Conservation (phyloP, 306 rosid species). For the Ziziphus jujuba region DNA sequence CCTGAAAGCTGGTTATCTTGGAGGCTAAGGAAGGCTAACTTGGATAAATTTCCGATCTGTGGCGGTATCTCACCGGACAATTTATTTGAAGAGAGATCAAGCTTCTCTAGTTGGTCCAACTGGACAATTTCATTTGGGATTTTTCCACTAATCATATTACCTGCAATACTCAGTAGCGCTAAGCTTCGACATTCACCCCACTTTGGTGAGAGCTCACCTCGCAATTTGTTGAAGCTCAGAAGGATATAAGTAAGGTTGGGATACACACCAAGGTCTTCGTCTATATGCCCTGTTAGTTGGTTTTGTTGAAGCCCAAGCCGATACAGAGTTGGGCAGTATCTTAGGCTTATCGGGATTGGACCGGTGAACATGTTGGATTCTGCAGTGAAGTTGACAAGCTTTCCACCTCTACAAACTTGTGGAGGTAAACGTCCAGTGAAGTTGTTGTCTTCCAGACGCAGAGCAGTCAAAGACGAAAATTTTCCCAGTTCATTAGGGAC, state of each 20-base stretch:
- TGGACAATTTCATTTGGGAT: conserved; percentile 42
- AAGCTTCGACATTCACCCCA: conserved; percentile 50
- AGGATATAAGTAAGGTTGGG: conserved; percentile 50
- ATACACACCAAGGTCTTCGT: conserved; percentile 51
- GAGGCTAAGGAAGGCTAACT: conserved; percentile 20
- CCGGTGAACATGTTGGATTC: conserved; percentile 47
- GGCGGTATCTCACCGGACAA: conserved; percentile 47
- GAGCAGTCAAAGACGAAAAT: conserved; percentile 39
- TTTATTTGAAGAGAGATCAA: conserved; percentile 45
- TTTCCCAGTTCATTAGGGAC: conserved; percentile 52
- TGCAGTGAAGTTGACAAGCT: conserved; percentile 47
- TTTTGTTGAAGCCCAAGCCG: conserved; percentile 49
- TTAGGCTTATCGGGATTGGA: conserved; percentile 43
- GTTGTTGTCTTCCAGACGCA: conserved; percentile 53
- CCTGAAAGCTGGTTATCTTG: conserved; percentile 44
- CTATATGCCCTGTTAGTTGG: conserved; percentile 34
- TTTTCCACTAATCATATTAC: conserved; percentile 38
- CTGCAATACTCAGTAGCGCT: conserved; percentile 31
- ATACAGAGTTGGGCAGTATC: conserved; percentile 37
- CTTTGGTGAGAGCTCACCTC: conserved; percentile 39
- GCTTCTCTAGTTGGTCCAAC: conserved; percentile 25
- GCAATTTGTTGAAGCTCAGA: conserved; percentile 43
- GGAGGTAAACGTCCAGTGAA: conserved; percentile 54
- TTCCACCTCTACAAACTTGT: conserved; percentile 43
- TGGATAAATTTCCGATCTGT: conserved; percentile 33